Base-by-base conservation (phyloP, 768 basidiomycete genomes). In the Podaxis sp. region DNA sequence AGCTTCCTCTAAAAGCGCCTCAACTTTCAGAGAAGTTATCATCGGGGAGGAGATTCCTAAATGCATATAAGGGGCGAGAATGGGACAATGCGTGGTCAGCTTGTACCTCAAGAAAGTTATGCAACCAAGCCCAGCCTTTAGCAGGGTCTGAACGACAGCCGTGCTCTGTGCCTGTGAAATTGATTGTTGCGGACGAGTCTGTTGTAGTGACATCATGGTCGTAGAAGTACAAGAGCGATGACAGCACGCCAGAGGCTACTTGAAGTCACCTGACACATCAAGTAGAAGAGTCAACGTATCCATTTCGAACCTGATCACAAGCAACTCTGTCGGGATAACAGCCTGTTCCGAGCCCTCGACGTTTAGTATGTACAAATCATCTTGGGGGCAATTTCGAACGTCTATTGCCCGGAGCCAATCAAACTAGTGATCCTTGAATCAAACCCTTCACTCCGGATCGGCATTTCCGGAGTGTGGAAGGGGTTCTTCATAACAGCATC, bases 401-500 rank as follows among this genome's bases (percentile, higher is more conserved):
- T 67, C 63, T 65, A 66, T 49, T 77, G 75, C 27, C 77, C 77
- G 43, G 72, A 76, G 12, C 86, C 87, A 68, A 90, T 80, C 52
- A 93, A 75, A 7, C 83, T 71, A 9, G 81, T 76, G 56, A 93
- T 85, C 50, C 87, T 83, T 59, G 76, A 76, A 70, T 98, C 96
- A 70, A 98, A 98, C 17, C 85, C 86, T 67, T 94, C 93, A 49
- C 82, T 94, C 52, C 97, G 86, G 66, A 98, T 95, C 2, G 97
- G 97, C 96, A 98, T 99, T 73, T 98, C 97, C n/a, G 91, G 92
- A 4, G 94, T 96, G 74, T 98, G 94, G 75, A 99, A 99, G 0
- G 97, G 97, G 71, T 98, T 98, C 80, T 98, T 98, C 93, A 98
- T 96, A 59, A 95, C 95, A 1, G 91, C 87, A 71, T 98, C 97